phyloP scores from a whole-genome alignment of 2,329 filamentous ascomycete genomes.

The Drechslerella dactyloides region DNA sequence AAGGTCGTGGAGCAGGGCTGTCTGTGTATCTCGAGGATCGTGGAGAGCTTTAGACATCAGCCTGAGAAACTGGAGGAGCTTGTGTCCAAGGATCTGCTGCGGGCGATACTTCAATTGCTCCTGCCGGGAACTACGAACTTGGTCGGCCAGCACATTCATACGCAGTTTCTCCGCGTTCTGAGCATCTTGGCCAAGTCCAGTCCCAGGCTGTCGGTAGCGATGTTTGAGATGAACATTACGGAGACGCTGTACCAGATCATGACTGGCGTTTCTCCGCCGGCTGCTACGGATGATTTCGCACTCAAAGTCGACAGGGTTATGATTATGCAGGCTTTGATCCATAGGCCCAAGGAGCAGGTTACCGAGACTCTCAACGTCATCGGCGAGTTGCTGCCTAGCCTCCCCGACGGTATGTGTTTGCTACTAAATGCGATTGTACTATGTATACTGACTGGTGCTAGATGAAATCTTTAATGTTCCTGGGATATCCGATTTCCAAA shows the following conservation, averaged over 20 bases:
- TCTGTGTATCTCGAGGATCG: constrained; percentile 90
- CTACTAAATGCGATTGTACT: constrained; percentile 50
- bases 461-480: constrained; percentile 62
- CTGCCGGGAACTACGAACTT: constrained; percentile 94
- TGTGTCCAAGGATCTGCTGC: constrained; percentile 84
- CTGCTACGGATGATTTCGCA: constrained; percentile 75
- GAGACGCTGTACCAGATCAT: constrained; percentile 97
- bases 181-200: constrained; percentile 90
- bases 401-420: constrained; percentile 66
- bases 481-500: constrained; percentile 55
- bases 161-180: constrained; percentile 89
- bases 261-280: constrained; percentile 90
- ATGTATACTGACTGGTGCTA: constrained; percentile 58
- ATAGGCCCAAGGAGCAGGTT: constrained; percentile 92
- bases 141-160: constrained; percentile 92
- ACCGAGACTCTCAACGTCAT: constrained; percentile 97
- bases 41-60: constrained; percentile 94
- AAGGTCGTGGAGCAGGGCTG: constrained; percentile 97
- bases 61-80: constrained; percentile 88
- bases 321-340: constrained; percentile 98
- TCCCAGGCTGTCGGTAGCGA: constrained; percentile 81
- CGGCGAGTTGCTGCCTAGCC: constrained; percentile 84
- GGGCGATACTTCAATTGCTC: constrained; percentile 82
- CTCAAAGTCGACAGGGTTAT: constrained; percentile 93
- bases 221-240: constrained; percentile 95